Percentiles rank a stretch among this genome's conserved stretches.
Evolutionary conservation across 176 grass and related monocot species (phyloP).

Genomic region (Oryza meyeriana): DNA sequence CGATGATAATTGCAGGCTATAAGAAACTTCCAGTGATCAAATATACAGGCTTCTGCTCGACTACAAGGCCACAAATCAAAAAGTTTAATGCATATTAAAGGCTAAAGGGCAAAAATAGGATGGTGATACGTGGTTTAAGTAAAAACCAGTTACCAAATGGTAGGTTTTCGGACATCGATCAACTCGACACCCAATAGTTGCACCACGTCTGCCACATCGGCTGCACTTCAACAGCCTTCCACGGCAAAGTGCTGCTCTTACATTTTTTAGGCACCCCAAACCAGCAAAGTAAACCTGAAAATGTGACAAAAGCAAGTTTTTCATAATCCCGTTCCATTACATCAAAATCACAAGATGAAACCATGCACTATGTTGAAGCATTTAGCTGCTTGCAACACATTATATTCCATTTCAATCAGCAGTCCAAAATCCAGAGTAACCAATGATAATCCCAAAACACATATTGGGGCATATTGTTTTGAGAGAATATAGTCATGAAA

Average conservation of each 20-base stretch:
- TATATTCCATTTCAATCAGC: slow-evolving; percentile 10
- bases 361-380: slow-evolving; percentile 13
- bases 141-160: slow-evolving; percentile 75
- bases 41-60: slow-evolving; percentile 80
- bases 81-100: slow-evolving; percentile 30
- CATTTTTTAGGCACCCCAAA: slow-evolving; percentile 87
- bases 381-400: slow-evolving; percentile 19
- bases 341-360: slow-evolving; percentile 8
- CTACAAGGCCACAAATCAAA: slow-evolving; percentile 72
- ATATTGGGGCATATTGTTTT: not conserved
- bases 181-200: slow-evolving; percentile 92
- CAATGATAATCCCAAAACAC: slow-evolving; percentile 7
- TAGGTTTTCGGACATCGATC: slow-evolving; percentile 95
- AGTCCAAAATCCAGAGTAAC: slow-evolving; percentile 20
- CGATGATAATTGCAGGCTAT: slow-evolving; percentile 93
- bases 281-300: slow-evolving; percentile 99
- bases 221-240: slow-evolving; percentile 96
- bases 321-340: not conserved
- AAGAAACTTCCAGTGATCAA: slow-evolving; percentile 98
- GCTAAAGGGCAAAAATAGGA: not conserved
- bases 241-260: slow-evolving; percentile 82
- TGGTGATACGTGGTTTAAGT: not conserved
- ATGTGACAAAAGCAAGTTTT: slow-evolving; percentile 37
- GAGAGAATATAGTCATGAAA: not conserved
- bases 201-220: slow-evolving; percentile 87